Percentiles rank a stretch among this genome's conserved stretches.
These are phyloP conservation scores for Paecilomyces niveus DNA, from an alignment of 2,329 filamentous ascomycete genomes.

Conservation along the genomic window DNA sequence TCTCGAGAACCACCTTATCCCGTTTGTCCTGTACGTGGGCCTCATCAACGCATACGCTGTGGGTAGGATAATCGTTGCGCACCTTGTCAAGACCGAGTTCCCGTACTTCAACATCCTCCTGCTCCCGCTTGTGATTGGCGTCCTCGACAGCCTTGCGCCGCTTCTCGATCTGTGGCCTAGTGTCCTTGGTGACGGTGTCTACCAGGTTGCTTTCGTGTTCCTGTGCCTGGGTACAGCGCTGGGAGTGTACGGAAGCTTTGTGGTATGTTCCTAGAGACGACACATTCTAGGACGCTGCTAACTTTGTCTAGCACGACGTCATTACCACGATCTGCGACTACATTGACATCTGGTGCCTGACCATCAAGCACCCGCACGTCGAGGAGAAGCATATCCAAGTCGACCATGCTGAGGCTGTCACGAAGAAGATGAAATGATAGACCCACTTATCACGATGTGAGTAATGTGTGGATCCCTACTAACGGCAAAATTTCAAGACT, in stretches of 20 bases:
- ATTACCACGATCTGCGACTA: constrained; percentile 98
- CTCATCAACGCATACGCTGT: constrained; percentile 92
- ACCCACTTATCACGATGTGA: constrained; percentile 1
- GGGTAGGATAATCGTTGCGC: constrained; percentile 90
- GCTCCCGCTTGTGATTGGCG: constrained; percentile 68
- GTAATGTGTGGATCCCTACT: neutral
- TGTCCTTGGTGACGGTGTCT: constrained; percentile 65
- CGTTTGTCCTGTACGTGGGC: constrained; percentile 82
- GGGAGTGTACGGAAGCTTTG: constrained; percentile 95
- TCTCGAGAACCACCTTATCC: constrained; percentile 73
- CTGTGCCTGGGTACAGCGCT: constrained; percentile 74
- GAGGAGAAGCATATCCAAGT: constrained; percentile 28
- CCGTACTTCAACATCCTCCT: constrained; percentile 84
- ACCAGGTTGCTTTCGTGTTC: constrained; percentile 89
- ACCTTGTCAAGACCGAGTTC: constrained; percentile 80
- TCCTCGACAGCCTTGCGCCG: constrained; percentile 74
- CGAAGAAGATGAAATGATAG: constrained; percentile 21
- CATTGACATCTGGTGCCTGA: constrained; percentile 95
- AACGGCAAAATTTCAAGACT: neutral
- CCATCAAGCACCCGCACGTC: constrained; percentile 75
- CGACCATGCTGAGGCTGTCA: constrained; percentile 11
- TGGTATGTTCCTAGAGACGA: constrained; percentile 42
- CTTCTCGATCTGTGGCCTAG: constrained; percentile 62
- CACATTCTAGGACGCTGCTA: constrained; percentile 2
- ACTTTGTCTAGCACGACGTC: constrained; percentile 60